Base-by-base conservation (phyloP, 768 basidiomycete genomes). In the Russula dissimulans region DNA sequence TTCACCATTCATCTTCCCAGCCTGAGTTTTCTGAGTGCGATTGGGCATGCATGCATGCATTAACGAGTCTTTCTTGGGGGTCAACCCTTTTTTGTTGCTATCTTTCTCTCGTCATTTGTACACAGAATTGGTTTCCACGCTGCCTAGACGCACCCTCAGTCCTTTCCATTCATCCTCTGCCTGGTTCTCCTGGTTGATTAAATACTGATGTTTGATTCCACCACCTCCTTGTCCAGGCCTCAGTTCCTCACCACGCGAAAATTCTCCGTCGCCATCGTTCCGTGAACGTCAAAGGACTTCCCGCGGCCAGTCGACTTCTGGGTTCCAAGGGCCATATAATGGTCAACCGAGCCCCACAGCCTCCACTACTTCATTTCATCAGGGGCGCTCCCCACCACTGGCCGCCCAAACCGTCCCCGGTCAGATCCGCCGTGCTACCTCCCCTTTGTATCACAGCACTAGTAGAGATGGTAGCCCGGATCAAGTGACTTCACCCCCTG, bases 381-480 rank as follows among this genome's bases (percentile, higher is more conserved):
- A 60, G 54, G 59, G 59, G 44, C 62, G 59, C 12, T 48, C 65
- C 10, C 62, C 65, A 48, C 65, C 65, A 15, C 51, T 64, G 31
- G 54, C 57, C 14, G 54, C 64, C 29, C 64, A 65, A 53, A 63
- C 64, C 9, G 45, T 56, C 51, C 39, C 62, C 6, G 54, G 58
- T 41, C 51, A 64, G 45, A 57, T 64, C 50, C 65, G 65, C 32
- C 63, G 57, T 22, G 62, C 55, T n/a, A 56, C 62, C 22, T 65
- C 65, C 31, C 65, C 65, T 26, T 54, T 59, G 17, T 64, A 57
- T 22, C 55, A 18, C 39, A 63, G 51, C 46, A 57, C 62, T 31
- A 64, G 64, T 38, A 50, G 64, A n/a, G 62, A 53, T 48, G 57
- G 58, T 43, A 65, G 54, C 41, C 64, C 64, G 14, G 64, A 60